Conservation (phyloP, 2,329 filamentous ascomycete species). For the Pseudogymnoascus sp. region DNA sequence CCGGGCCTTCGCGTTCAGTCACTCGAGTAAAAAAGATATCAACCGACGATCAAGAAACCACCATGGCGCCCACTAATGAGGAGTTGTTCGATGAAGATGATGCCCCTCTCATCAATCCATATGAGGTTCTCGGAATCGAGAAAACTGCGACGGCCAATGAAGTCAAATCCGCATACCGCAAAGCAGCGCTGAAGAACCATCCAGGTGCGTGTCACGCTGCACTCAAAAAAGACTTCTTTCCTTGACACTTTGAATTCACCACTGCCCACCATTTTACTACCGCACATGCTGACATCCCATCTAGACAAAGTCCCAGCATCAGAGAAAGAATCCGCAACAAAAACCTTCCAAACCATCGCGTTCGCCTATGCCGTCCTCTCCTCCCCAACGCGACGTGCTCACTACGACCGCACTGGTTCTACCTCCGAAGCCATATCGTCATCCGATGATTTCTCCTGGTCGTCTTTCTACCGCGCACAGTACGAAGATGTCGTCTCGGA, state of each 20-base stretch:
- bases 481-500: constrained; percentile 68
- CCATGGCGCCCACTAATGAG: constrained; percentile 11
- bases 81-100: constrained; percentile 22
- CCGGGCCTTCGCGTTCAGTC: neutral
- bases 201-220: constrained; percentile 49
- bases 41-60: neutral
- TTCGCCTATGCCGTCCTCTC: constrained; percentile 93
- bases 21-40: neutral
- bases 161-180: constrained; percentile 86
- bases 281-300: constrained; percentile 4
- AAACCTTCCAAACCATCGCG: constrained; percentile 80
- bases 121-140: constrained; percentile 67
- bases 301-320: constrained; percentile 67
- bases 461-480: constrained; percentile 78
- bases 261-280: neutral
- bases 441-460: constrained; percentile 78
- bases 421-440: constrained; percentile 68
- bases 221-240: neutral
- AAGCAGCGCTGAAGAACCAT: constrained; percentile 79
- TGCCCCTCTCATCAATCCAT: constrained; percentile 54
- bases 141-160: constrained; percentile 66
- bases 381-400: constrained; percentile 67
- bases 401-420: constrained; percentile 85
- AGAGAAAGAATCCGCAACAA: constrained; percentile 64
- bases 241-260: neutral